Evolutionary conservation across 176 grass and related monocot genomes (phyloP), one percentile per base, ranked within the genome.

Genomic region (Rhynchospora pubera): DNA sequence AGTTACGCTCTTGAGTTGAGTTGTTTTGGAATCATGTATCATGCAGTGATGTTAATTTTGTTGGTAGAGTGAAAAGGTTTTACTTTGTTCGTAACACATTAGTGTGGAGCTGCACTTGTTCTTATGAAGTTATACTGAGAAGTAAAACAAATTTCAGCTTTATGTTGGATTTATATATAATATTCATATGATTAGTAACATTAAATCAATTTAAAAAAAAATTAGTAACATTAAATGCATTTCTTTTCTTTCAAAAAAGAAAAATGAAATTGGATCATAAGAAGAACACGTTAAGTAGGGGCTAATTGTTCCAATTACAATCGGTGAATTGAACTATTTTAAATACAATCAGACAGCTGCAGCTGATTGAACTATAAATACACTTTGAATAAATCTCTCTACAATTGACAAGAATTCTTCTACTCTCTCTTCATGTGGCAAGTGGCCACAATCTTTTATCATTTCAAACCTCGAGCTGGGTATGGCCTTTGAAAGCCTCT

Each of bases 401-500:
- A 98, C 16, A 5, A 91, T 58, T 21, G 80, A 79, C 53, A 95
- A 79, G 55, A 95, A 98, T 79, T 93, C 92, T 83, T 93, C 87
- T 30, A 84, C 87, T 82, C 28, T 87, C 82, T 98, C 92, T 61
- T 98, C 96, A n/a, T 93, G 96, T 21, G 96, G 96, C 52, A 98
- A 90, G 78, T 98, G 92, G 1, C 96, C 96, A 23, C 87, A 98
- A 9, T 88, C 83, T 78, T 93, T 93, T 32, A 95, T 91, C 82
- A 90, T 75, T 85, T 93, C 89, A 83, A 98, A 91, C 28, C 2
- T 61, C 9, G 92, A 91, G 65, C 89, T 82, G 26, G 90, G 87
- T 62, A 98, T 91, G 2, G 82, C 79, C 3, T 58, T 68, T 5
- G 96, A 90, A 26, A 98, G 24, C n/a, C 86, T 85, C 85, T 94